Base-by-base conservation (phyloP, 371 early-diverging fungal genomes). In the Syncephalis plumigaleata region DNA sequence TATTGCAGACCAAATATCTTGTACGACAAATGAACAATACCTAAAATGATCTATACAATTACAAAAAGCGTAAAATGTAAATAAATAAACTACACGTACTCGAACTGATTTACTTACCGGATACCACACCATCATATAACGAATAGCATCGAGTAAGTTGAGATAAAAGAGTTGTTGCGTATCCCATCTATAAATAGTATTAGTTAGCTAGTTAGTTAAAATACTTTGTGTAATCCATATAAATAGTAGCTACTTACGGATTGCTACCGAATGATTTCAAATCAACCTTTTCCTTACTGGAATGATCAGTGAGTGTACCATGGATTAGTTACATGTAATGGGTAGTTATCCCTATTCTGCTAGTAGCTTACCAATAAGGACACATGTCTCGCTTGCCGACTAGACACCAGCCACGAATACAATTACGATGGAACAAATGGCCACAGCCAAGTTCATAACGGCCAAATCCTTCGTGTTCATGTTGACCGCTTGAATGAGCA, bases 301-400 rank as follows among this genome's bases (percentile, higher is more conserved):
- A n/a, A n/a, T n/a, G n/a, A n/a, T n/a, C n/a, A n/a, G n/a, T n/a
- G n/a, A n/a, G n/a, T n/a, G n/a, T n/a, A n/a, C n/a, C n/a, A 54
- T 38, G 45, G 31, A 40, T 21, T 15, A 21, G 16, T 25, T 45
- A 18, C 15, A 44, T 24, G 36, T 25, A 24, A 37, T 36, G 20
- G 36, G 46, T 54, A n/a, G 36, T 4, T 9, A 39, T 21, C 11
- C 8, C 9, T n/a, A n/a, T n/a, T n/a, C n/a, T 24, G n/a, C 9
- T n/a, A 25, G 40, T 25, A 11, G 39, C 63, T 46, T 65, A 74
- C 68, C 92, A 93, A 57, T 86, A 91, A n/a, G 93, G 93, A 59
- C 97, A 97, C 46, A 73, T 75, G 43, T 86, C 87, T 56, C 90
- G 92, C 56, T 93, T 93, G 36, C 91, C 92, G 47, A 97, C 77